phyloP scores from a whole-genome alignment of 768 basidiomycete genomes.

The Hypholoma fasciculare region DNA sequence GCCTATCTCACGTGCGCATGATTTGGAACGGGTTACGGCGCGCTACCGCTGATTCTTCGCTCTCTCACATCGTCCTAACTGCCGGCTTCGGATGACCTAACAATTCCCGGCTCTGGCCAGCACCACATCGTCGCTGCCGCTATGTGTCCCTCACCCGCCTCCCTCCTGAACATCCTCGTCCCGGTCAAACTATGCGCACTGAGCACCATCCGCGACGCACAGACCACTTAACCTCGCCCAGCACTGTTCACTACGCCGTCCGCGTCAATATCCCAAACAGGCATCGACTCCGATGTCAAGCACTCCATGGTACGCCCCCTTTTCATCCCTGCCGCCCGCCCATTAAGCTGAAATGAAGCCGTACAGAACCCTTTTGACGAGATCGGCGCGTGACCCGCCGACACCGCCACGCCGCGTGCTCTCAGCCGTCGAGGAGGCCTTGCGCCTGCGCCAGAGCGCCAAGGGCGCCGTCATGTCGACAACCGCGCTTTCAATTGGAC shows the following conservation, averaged over 20 bases:
- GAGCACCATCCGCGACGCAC: background rate
- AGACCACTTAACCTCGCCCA: conserved; percentile 27
- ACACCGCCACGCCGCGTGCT: background rate
- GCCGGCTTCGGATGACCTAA: background rate
- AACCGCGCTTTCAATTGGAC: conserved; percentile 90
- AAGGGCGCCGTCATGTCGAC: conserved; percentile 81
- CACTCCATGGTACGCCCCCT: conserved; percentile 87
- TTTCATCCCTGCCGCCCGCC: background rate
- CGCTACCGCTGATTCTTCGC: too few relatives aligned
- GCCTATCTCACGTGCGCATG: too few relatives aligned
- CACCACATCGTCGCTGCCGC: background rate
- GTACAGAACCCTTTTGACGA: conserved; percentile 96
- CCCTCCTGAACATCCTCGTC: conserved; percentile 87
- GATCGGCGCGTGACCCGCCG: conserved; percentile 62
- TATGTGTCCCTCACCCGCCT: conserved; percentile 70
- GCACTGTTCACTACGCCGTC: conserved; percentile 95
- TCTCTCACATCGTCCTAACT: too few relatives aligned
- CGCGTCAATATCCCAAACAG: conserved; percentile 95
- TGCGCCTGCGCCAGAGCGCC: conserved; percentile 85
- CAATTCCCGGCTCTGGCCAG: background rate
- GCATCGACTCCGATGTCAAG: conserved; percentile 96
- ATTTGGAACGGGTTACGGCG: too few relatives aligned
- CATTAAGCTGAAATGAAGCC: background rate
- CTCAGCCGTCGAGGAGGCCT: conserved; percentile 93
- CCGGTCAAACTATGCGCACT: conserved; percentile 81